Base-by-base conservation (phyloP, 2,329 filamentous ascomycete species). In the Neofusicoccum ribis region DNA sequence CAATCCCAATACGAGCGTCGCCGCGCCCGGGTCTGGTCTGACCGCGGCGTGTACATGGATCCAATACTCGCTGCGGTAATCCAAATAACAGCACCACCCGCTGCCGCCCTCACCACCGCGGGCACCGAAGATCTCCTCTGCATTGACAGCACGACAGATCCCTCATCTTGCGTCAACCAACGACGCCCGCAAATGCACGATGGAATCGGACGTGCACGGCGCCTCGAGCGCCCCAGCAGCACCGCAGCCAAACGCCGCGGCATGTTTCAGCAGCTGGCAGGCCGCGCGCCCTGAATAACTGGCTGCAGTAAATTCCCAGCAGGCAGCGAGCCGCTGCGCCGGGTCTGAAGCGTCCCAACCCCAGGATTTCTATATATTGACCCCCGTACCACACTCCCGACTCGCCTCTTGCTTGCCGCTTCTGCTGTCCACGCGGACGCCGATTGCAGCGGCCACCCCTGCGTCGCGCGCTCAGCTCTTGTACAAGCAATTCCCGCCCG, bases 181-280 rank as follows among this genome's bases (percentile, higher is more conserved):
- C 56, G 56, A 47, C 56, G 41, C 37, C 41, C 39, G 56, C 43
- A 20, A 37, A 60, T 60, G 43, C 43, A 60, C 56, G 49, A 63
- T 63, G 61, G 49, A 54, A 46, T 52, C 61, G 61, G 61, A 27
- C 49, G 46, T 52, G 49, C 49, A 51, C n/a, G 46, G 49, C 46
- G 49, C 61, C 49, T 54, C 39, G 27, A 34, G 60, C 59, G 46
- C 44, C 58, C 12, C 44, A 15, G 46, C 8, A 31, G 43, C 58
- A 61, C 58, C 39, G 23, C 56, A 60, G 56, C 56, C 39, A 36
- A 41, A 15, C 36, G 58, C 59, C 46, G 46, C 61, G 39, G 61
- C 61, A 17, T 52, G 61, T 51, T 46, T 63, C 60, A 63, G 52
- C 60, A 52, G 60, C 60, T 63, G 60, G 52, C 60, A 63, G 60